Percentiles rank a stretch among this genome's conserved stretches.
Conservation (phyloP, 2,329 filamentous ascomycete species). For the Cercospora berteroae region DNA sequence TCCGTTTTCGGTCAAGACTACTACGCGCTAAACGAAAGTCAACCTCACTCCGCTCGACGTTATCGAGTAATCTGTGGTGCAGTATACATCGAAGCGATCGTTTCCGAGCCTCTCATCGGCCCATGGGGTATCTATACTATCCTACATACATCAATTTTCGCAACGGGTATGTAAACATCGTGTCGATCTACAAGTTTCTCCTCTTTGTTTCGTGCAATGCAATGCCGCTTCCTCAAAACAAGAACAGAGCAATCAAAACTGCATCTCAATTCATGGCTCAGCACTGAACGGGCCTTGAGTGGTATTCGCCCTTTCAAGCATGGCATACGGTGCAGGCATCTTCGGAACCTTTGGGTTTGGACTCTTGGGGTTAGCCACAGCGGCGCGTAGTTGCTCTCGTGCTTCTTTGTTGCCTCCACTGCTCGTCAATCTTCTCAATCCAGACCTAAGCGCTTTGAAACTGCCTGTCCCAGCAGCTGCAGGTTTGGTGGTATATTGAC, state of each 20-base stretch:
- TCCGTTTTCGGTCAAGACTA: background rate
- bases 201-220: background rate
- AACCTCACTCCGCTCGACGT: too few species aligned
- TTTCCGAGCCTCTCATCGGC: background rate
- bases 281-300: constrained; percentile 34
- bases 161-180: background rate
- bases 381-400: constrained; percentile 40
- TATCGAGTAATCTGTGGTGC: too few species aligned
- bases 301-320: constrained; percentile 12
- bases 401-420: constrained; percentile 43
- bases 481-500: constrained; percentile 34
- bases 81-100: background rate
- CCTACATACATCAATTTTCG: background rate
- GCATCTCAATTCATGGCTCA: constrained; percentile 29
- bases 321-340: constrained; percentile 44
- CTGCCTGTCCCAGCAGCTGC: constrained; percentile 38
- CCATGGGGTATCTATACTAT: background rate
- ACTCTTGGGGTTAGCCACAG: constrained; percentile 38
- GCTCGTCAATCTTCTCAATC: constrained; percentile 63
- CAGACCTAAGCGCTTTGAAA: constrained; percentile 50
- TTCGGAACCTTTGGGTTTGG: constrained; percentile 51
- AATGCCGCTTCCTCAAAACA: background rate
- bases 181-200: background rate
- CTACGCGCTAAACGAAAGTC: background rate
- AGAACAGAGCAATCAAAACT: background rate